Evolutionary conservation across 441 rosid genomes (phyloP).

Genomic region (Flueggea neowawraea): DNA sequence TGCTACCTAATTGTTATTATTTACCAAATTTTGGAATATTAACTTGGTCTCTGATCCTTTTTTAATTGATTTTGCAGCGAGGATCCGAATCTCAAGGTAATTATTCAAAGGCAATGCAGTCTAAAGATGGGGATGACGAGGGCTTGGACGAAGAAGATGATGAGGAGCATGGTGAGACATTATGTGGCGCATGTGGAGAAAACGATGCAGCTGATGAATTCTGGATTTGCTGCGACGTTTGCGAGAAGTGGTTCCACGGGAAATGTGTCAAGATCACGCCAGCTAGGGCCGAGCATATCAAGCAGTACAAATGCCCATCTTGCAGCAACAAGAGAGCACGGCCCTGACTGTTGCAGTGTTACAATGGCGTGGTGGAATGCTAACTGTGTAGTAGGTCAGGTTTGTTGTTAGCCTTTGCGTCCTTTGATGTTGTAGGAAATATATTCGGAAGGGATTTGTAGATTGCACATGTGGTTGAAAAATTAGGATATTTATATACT

Average conservation of each 20-base stretch:
- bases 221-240: constrained; percentile 76
- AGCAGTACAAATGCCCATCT: constrained; percentile 86
- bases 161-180: constrained; percentile 73
- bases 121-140: constrained; percentile 53
- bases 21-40: too few relatives aligned
- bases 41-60: neutral
- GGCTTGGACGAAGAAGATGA: constrained; percentile 67
- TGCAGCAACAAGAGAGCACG: constrained; percentile 88
- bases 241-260: constrained; percentile 84
- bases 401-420: constrained; percentile 25
- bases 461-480: constrained; percentile 23
- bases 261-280: constrained; percentile 91
- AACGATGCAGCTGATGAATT: constrained; percentile 63
- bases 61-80: constrained; percentile 29
- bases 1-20: too few relatives aligned
- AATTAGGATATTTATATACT: constrained; percentile 26
- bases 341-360: constrained; percentile 36
- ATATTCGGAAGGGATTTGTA: constrained; percentile 22
- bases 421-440: constrained; percentile 25
- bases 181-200: constrained; percentile 77
- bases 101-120: constrained; percentile 31
- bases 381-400: constrained; percentile 35
- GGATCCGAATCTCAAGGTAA: constrained; percentile 49
- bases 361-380: constrained; percentile 34
- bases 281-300: constrained; percentile 86